Evolutionary conservation across 805 yeast genomes (phyloP), one percentile per base, ranked within the genome.

Genomic region (Nakazawaea sp.): DNA sequence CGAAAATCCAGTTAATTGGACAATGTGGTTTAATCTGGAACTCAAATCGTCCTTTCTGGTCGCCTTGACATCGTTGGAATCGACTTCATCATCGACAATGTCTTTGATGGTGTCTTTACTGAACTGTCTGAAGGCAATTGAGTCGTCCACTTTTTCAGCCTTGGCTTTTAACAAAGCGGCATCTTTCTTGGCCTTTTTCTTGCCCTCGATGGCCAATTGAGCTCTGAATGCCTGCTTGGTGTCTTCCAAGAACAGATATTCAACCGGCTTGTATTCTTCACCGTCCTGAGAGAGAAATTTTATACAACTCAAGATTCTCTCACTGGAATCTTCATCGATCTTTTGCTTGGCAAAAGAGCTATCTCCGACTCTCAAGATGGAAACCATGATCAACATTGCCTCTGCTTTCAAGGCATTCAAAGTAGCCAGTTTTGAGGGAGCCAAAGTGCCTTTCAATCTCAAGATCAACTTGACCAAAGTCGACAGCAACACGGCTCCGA

Each of bases 251-350:
- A 86, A 92, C 18, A 92, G 88, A 33, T 66, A 45, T 44, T 81
- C 79, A 43, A 72, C 55, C 30, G 59, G 47, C 30, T 53, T 53
- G 36, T 65, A 58, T 36, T 68, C 66, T 20, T 60, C 55, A 30
- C 71, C 70, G 27, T 78, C 80, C 44, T 82, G 90, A 38, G 81
- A 70, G 49, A 94, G 70, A 42, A 83, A 77, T 49, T 84, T 78
- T 50, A 92, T 75, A 55, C 90, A 89, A n/a, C 90, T 70, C 59
- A 88, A 66, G 40, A 92, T 81, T 64, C 97, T 78, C 63, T 92
- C 98, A n/a, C 83, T 77, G 2, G 97, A 85, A 62, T 94, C 99
- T 63, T 92, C 98, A 55, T 92, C 97, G 45, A 90, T 88, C 50
- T 76, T 75, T 54, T 81, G 78, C 44, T 76, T 69, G 18, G 76